Conservation (phyloP, 371 early-diverging fungal genomes). For the Mucor irregularis region DNA sequence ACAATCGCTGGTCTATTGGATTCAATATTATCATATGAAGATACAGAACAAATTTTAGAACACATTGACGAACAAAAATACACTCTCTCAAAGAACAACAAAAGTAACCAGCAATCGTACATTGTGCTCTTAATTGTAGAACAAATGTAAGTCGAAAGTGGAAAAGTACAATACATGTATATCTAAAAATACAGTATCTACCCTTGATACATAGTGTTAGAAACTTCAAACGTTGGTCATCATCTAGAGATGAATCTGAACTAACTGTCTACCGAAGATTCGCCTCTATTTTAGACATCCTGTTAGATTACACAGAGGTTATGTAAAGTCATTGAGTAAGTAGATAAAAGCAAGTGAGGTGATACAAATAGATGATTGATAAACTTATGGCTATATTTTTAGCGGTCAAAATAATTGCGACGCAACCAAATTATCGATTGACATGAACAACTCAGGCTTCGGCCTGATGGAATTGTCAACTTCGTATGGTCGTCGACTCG, state of each 20-base stretch:
- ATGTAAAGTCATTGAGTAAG: constrained; percentile 16
- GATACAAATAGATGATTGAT: constrained; percentile 15
- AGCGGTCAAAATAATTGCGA: constrained; percentile 9
- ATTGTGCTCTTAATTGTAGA: constrained; percentile 7
- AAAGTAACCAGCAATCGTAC: constrained; percentile 5
- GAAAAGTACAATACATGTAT: constrained; percentile 17
- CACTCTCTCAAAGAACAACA: constrained; percentile 7
- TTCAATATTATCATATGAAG: too few species aligned
- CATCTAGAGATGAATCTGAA: constrained; percentile 9
- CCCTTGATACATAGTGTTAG: constrained; percentile 15
- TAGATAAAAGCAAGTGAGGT: constrained; percentile 16
- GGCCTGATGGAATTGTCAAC: constrained; percentile 1
- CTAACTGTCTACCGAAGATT: constrained; percentile 12
- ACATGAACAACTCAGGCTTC: constrained; percentile 8
- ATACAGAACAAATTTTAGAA: constrained; percentile 12
- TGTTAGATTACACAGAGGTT: constrained; percentile 9
- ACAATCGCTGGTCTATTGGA: too few species aligned
- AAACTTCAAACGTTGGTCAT: constrained; percentile 12
- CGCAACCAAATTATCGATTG: constrained; percentile 8
- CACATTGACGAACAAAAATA: constrained; percentile 13
- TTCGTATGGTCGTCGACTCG: constrained; percentile 5
- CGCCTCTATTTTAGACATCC: constrained; percentile 9
- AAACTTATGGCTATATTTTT: constrained; percentile 10
- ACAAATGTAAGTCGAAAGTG: constrained; percentile 12
- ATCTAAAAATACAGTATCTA: constrained; percentile 15